phyloP scores from a whole-genome alignment of 2,329 filamentous ascomycete species.

The Xylariomycetidae sp. region DNA sequence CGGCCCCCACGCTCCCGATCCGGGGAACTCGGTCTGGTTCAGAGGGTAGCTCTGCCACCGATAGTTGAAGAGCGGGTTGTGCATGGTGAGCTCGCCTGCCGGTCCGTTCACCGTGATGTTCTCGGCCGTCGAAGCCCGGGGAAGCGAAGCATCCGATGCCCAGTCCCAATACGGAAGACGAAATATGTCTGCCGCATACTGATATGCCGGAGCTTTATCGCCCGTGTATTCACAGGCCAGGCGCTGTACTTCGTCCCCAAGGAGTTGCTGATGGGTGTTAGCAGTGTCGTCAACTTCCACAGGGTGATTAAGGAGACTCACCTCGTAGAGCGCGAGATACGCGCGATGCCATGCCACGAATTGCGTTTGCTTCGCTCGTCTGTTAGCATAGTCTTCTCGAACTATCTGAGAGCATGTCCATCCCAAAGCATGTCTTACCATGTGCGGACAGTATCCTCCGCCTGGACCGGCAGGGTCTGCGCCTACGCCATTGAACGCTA shows the following conservation, averaged over 20 bases:
- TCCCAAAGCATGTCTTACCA: constrained; percentile 27
- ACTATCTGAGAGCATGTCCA: neutral
- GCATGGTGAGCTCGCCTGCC: constrained; percentile 30
- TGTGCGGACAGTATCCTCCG: constrained; percentile 27
- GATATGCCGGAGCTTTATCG: constrained; percentile 30
- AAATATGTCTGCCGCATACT: constrained; percentile 38
- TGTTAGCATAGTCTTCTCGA: constrained; percentile 5
- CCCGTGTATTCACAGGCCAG: constrained; percentile 40
- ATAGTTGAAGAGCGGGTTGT: constrained; percentile 49
- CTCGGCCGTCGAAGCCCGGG: constrained; percentile 30
- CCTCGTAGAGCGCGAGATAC: constrained; percentile 49
- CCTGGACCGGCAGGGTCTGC: constrained; percentile 21
- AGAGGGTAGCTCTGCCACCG: constrained; percentile 37
- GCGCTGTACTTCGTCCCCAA: constrained; percentile 39
- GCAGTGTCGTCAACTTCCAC: no score
- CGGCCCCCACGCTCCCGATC: constrained; percentile 23
- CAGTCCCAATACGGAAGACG: constrained; percentile 52
- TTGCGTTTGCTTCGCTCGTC: constrained; percentile 35
- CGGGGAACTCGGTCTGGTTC: constrained; percentile 29
- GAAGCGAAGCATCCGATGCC: constrained; percentile 37
- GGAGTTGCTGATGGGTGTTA: constrained; percentile 38
- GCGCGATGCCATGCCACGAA: constrained; percentile 52
- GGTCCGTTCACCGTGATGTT: constrained; percentile 37
- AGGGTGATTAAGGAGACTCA: no score
- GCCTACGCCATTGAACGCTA: constrained; percentile 35